phyloP scores from a whole-genome alignment of 768 basidiomycete genomes.

The Suillus subluteus region DNA sequence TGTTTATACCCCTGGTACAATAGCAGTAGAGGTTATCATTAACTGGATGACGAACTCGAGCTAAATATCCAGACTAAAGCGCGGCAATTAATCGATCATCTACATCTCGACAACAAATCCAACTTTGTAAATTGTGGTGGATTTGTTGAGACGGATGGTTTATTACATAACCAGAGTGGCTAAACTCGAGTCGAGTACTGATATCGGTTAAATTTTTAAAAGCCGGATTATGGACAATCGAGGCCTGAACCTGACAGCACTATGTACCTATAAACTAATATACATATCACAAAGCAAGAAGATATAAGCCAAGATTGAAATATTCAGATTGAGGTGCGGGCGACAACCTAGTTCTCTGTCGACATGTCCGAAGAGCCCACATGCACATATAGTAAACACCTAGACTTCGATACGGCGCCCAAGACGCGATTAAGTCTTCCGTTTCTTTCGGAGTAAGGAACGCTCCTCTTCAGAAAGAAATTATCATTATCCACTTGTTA shows the following conservation, averaged over 20 bases:
- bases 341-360: conserved; percentile 39
- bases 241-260: not conserved
- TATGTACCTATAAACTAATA: not conserved
- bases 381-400: conserved; percentile 88
- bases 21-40: not conserved
- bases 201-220: not conserved
- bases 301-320: not conserved
- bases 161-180: not conserved
- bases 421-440: conserved; percentile 72
- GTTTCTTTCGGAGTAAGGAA: conserved; percentile 82
- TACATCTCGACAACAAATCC: not conserved
- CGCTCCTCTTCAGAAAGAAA: conserved; percentile 58
- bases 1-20: not conserved
- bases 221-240: not conserved
- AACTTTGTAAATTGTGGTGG: not conserved
- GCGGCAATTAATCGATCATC: not conserved
- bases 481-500: no score
- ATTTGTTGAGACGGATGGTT: not conserved
- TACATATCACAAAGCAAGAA: not conserved
- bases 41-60: not conserved
- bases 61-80: not conserved
- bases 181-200: not conserved
- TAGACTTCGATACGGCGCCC: conserved; percentile 83
- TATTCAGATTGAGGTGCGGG: not conserved
- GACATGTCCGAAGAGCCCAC: no score